Evolutionary conservation across 2,329 filamentous ascomycete genomes (phyloP).

Genomic region (Ophidiomyces ophidiicola): DNA sequence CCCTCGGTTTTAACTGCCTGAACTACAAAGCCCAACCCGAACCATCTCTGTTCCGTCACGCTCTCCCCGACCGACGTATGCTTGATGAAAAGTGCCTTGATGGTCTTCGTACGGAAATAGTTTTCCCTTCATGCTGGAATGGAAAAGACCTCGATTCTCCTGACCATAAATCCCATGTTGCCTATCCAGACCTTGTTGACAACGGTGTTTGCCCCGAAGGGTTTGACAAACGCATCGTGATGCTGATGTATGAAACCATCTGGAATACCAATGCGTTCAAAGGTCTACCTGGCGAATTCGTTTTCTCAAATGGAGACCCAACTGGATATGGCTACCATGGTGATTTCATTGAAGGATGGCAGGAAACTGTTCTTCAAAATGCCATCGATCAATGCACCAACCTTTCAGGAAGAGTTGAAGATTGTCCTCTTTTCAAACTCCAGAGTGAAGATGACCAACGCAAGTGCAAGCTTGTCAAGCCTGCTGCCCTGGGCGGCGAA

Average conservation of each 20-base stretch:
- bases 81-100: conserved; percentile 71
- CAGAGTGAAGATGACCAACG: conserved; percentile 44
- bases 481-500: conserved; percentile 47
- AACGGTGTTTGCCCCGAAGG: conserved; percentile 61
- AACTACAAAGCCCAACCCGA: conserved; percentile 60
- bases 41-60: conserved; percentile 66
- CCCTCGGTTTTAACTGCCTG: conserved; percentile 88
- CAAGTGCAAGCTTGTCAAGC: conserved; percentile 50
- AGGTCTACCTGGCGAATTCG: conserved; percentile 54
- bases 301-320: conserved; percentile 65
- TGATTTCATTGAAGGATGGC: conserved; percentile 73
- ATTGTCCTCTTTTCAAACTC: conserved; percentile 65
- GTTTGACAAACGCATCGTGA: conserved; percentile 56
- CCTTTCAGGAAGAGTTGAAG: conserved; percentile 52
- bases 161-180: conserved; percentile 54
- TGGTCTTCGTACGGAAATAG: conserved; percentile 69
- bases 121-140: conserved; percentile 87
- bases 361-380: conserved; percentile 52
- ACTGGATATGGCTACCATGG: conserved; percentile 64
- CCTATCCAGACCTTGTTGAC: conserved; percentile 66
- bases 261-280: conserved; percentile 59
- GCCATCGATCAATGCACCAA: conserved; percentile 69
- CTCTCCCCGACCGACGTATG: conserved; percentile 64
- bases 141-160: conserved; percentile 47
- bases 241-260: conserved; percentile 76